Evolutionary conservation across 768 basidiomycete species (phyloP).

Genomic region (Agaricus subrufescens): DNA sequence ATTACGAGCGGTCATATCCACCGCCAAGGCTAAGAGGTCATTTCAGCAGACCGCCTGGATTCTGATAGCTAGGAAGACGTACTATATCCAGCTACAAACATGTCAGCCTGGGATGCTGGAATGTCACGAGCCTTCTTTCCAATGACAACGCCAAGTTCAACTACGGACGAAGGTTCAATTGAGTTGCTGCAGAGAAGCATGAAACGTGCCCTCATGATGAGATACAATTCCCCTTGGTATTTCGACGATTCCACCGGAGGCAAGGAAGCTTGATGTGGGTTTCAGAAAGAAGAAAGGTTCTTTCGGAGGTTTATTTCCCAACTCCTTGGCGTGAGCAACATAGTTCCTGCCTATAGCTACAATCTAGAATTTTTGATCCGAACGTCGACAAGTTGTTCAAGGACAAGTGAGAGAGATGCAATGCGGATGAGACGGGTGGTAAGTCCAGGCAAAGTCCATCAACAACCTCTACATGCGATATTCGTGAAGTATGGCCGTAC

Average conservation of each 20-base stretch:
- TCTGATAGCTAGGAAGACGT: constrained; percentile 17
- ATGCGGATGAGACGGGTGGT: no score
- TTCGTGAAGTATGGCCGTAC: constrained; percentile 13
- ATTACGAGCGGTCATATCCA: constrained; percentile 97
- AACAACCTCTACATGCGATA: background rate
- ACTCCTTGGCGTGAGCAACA: constrained; percentile 85
- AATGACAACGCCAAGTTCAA: constrained; percentile 97
- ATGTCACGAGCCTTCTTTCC: constrained; percentile 86
- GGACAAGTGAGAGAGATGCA: background rate
- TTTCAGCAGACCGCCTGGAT: constrained; percentile 2
- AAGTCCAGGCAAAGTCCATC: no score
- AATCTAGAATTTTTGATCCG: constrained; percentile 49
- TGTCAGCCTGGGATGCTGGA: constrained; percentile 59
- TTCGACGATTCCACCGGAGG: constrained; percentile 75
- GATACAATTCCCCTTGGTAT: constrained; percentile 79
- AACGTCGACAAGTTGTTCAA: background rate
- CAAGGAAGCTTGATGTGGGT: constrained; percentile 86
- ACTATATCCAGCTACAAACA: constrained; percentile 93
- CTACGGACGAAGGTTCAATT: constrained; percentile 27
- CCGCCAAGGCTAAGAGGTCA: constrained; percentile 65
- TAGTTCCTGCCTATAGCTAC: constrained; percentile 97
- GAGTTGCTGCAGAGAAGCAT: background rate
- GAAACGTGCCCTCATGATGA: constrained; percentile 80
- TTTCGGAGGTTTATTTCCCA: constrained; percentile 82
- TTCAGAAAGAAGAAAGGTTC: constrained; percentile 99